phyloP scores from a whole-genome alignment of 2,329 filamentous ascomycete genomes.

The Exutisphaerella laricina region DNA sequence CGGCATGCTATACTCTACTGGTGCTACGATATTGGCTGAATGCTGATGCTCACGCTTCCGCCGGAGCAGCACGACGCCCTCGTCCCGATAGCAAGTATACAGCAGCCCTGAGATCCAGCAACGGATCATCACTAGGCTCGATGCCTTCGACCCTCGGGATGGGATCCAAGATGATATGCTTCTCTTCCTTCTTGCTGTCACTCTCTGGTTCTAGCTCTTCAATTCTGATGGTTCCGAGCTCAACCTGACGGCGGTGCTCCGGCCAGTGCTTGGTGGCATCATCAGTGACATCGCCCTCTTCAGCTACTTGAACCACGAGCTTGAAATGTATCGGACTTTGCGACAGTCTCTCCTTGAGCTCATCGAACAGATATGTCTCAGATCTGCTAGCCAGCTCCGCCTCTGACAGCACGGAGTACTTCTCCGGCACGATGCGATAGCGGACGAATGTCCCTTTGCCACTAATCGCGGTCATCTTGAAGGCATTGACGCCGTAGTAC shows the following conservation, averaged over 20 bases:
- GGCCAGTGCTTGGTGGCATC: constrained; percentile 51
- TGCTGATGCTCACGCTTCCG: too few species aligned
- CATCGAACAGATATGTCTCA: constrained; percentile 47
- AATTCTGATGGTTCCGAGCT: constrained; percentile 47
- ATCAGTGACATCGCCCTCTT: constrained; percentile 44
- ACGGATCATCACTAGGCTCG: constrained; percentile 49
- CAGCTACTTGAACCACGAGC: constrained; percentile 48
- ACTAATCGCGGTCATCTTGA: constrained; percentile 39
- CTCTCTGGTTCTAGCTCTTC: constrained; percentile 33
- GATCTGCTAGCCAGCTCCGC: constrained; percentile 37
- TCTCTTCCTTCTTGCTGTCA: constrained; percentile 42
- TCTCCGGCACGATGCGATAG: constrained; percentile 47
- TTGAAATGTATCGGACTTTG: constrained; percentile 41
- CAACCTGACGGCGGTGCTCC: constrained; percentile 45
- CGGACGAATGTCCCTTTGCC: constrained; percentile 45
- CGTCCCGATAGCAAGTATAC: constrained; percentile 53
- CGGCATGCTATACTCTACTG: too few species aligned
- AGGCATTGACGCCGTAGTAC: constrained; percentile 49
- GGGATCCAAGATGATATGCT: constrained; percentile 54
- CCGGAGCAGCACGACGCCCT: too few species aligned
- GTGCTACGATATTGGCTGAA: too few species aligned
- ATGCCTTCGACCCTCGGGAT: constrained; percentile 52
- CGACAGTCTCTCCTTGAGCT: constrained; percentile 38
- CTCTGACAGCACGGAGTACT: constrained; percentile 34
- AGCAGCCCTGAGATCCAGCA: constrained; percentile 52